Evolutionary conservation across 352 stramenopile genomes (phyloP).

Genomic region (Pilasporangium apinafurcum): DNA sequence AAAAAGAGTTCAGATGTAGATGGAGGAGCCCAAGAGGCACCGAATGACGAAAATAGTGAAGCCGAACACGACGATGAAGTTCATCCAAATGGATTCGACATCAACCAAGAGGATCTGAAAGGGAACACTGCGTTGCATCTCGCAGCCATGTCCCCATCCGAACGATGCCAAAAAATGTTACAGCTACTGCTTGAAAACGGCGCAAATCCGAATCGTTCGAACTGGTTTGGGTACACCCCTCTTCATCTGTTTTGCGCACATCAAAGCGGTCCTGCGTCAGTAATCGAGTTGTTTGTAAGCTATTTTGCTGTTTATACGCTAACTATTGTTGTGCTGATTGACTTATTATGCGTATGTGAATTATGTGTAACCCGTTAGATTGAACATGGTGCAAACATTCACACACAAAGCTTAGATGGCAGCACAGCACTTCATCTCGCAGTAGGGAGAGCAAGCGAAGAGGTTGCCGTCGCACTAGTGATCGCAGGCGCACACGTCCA

Average conservation of each 20-base stretch:
- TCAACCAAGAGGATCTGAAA: slow-evolving; percentile 80
- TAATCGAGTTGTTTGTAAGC: slow-evolving; percentile 83
- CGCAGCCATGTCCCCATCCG: slow-evolving; percentile 74
- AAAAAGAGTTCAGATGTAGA: slow-evolving; percentile 1
- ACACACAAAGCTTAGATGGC: slow-evolving; percentile 74
- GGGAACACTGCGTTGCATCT: slow-evolving; percentile 79
- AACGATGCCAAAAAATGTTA: slow-evolving; percentile 79
- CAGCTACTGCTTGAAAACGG: slow-evolving; percentile 78
- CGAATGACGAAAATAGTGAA: slow-evolving; percentile 4
- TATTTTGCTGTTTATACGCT: background rate
- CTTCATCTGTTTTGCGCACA: slow-evolving; percentile 84
- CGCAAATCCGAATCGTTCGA: slow-evolving; percentile 60
- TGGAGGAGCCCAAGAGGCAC: slow-evolving; percentile 5
- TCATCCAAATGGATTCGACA: slow-evolving; percentile 58
- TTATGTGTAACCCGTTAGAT: slow-evolving; percentile 29
- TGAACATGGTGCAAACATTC: slow-evolving; percentile 72
- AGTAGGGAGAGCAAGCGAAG: slow-evolving; percentile 68
- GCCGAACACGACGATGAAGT: slow-evolving; percentile 9
- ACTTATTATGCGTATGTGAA: background rate
- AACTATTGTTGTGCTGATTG: background rate
- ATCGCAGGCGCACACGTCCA: slow-evolving; percentile 72
- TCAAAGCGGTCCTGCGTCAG: slow-evolving; percentile 53
- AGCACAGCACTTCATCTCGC: slow-evolving; percentile 80
- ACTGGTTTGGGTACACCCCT: slow-evolving; percentile 85
- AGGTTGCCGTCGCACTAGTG: slow-evolving; percentile 64